These are phyloP conservation scores for Tulasnella sp. DNA, from an alignment of 768 basidiomycete genomes.

Conservation along the genomic window DNA sequence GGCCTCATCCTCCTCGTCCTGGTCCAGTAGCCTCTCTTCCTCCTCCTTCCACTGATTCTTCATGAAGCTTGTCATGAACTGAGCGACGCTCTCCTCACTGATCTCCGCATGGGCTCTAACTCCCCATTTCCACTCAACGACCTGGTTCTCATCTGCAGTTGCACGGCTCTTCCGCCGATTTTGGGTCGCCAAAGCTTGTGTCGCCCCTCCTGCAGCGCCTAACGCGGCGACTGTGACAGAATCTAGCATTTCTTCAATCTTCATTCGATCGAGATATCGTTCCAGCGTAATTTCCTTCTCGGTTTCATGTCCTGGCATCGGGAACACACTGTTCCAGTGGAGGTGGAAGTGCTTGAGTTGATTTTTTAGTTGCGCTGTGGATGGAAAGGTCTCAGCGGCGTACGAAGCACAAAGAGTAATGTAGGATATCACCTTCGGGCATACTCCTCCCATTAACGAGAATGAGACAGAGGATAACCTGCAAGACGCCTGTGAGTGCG, in stretches of 20 bases:
- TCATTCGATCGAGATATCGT: slow-evolving; percentile 49
- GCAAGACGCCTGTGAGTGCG: slow-evolving; percentile 55
- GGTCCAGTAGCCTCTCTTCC: background rate
- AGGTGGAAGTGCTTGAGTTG: slow-evolving; percentile 64
- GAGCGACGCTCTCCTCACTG: slow-evolving; percentile 62
- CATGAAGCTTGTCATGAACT: slow-evolving; percentile 78
- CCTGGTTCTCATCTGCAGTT: slow-evolving; percentile 29
- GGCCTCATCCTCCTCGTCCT: slow-evolving; percentile 4
- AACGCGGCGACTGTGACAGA: slow-evolving; percentile 31
- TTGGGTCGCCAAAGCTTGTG: slow-evolving; percentile 34
- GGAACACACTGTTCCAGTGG: slow-evolving; percentile 37
- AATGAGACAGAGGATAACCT: slow-evolving; percentile 72
- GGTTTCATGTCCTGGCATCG: slow-evolving; percentile 42
- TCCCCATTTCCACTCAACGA: slow-evolving; percentile 82
- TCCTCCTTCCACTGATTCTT: slow-evolving; percentile 20
- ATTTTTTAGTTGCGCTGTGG: slow-evolving; percentile 62
- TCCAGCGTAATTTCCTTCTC: slow-evolving; percentile 46
- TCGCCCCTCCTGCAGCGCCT: slow-evolving; percentile 37
- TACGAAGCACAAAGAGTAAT: no score
- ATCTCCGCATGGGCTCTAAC: slow-evolving; percentile 69
- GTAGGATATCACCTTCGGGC: slow-evolving; percentile 64
- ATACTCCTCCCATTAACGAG: slow-evolving; percentile 70
- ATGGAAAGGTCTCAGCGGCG: no score
- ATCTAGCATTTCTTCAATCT: slow-evolving; percentile 72
- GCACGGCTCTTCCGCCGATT: slow-evolving; percentile 36